Percentiles rank a stretch among this genome's conserved stretches.
phyloP scores from a whole-genome alignment of 2,329 filamentous ascomycete genomes.

The Aspergillus japonicus region DNA sequence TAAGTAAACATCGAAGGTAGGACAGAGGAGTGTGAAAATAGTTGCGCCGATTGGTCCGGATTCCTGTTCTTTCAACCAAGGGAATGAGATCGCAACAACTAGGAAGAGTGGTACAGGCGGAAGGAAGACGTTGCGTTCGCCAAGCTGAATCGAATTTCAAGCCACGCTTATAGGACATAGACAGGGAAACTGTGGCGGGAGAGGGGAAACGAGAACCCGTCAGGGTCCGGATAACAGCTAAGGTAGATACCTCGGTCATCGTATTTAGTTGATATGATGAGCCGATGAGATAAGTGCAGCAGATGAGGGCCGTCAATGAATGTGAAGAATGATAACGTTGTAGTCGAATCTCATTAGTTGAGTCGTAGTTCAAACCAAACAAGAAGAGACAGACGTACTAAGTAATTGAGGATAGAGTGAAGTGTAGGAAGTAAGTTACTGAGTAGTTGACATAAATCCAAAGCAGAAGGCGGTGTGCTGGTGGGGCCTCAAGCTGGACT shows the following conservation, averaged over 20 bases:
- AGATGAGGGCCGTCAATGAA: no score
- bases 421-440: no score
- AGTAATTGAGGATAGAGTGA: no score
- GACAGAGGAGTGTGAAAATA: background rate
- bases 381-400: background rate
- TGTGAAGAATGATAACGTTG: background rate
- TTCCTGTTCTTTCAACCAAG: background rate
- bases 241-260: background rate
- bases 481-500: background rate
- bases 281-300: no score
- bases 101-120: background rate
- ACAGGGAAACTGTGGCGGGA: background rate
- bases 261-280: no score
- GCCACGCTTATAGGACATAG: background rate
- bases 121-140: background rate
- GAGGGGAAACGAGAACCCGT: background rate
- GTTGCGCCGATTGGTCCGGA: background rate
- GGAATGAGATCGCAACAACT: background rate
- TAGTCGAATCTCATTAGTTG: background rate
- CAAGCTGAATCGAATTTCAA: background rate
- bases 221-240: background rate
- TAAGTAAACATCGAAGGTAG: background rate
- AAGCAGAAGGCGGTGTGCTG: background rate
- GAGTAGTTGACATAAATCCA: background rate
- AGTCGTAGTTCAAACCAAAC: background rate